These are phyloP conservation scores for Aspergillus egyptiacus DNA, from an alignment of 495 filamentous ascomycete genomes.

Conservation along the genomic window DNA sequence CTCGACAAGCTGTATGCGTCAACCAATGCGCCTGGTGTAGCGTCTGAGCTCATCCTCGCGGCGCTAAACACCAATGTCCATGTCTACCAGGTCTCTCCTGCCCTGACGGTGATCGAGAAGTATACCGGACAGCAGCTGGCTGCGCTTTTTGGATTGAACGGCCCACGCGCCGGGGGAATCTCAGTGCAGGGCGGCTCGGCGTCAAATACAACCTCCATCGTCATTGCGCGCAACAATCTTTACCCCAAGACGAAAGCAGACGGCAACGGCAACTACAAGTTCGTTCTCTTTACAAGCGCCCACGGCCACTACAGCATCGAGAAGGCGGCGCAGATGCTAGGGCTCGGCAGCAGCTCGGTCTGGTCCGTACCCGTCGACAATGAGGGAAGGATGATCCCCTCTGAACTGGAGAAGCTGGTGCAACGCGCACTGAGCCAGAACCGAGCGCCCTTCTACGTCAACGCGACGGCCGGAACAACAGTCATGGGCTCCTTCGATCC, in stretches of 20 bases:
- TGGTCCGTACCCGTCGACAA: constrained; percentile 68
- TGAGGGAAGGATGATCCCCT: constrained; percentile 62
- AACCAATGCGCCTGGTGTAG: constrained; percentile 78
- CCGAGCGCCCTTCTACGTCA: constrained; percentile 86
- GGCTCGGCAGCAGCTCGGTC: constrained; percentile 69
- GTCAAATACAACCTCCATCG: constrained; percentile 80
- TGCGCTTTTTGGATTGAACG: constrained; percentile 66
- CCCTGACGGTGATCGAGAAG: constrained; percentile 79
- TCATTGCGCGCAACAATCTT: constrained; percentile 82
- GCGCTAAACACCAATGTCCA: constrained; percentile 87
- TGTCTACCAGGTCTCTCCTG: constrained; percentile 86
- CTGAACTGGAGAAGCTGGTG: constrained; percentile 57
- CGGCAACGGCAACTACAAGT: constrained; percentile 58
- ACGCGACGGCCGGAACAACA: constrained; percentile 91
- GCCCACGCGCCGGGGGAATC: constrained; percentile 72
- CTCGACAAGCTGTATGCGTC: constrained; percentile 86
- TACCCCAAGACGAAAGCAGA: constrained; percentile 67
- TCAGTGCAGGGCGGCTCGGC: constrained; percentile 82
- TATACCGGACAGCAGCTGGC: constrained; percentile 64
- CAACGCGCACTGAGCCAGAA: constrained; percentile 52
- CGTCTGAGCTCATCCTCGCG: constrained; percentile 74
- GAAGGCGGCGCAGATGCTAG: constrained; percentile 82
- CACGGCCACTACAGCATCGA: constrained; percentile 95
- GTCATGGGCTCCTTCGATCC: constrained; percentile 88
- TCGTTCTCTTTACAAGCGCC: constrained; percentile 80